Conservation (phyloP, 2,329 filamentous ascomycete genomes). For the Calycina herbarum region DNA sequence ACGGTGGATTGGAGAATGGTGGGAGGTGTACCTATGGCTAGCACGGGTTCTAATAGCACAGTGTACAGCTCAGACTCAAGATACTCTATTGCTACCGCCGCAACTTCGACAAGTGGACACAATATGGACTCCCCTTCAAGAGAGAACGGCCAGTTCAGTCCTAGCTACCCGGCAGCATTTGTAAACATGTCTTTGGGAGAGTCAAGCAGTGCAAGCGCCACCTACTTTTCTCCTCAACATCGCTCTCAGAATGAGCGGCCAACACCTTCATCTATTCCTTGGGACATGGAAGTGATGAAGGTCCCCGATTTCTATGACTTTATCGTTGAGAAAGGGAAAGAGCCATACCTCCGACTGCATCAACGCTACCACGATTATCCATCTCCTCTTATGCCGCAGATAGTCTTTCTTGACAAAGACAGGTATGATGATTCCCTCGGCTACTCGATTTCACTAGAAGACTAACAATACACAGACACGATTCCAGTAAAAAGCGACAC, state of each 20-base stretch:
- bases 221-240: neutral
- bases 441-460: neutral
- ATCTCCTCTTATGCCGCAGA: neutral
- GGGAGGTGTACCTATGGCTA: constrained; percentile 7
- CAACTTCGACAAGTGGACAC: neutral
- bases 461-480: neutral
- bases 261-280: constrained; percentile 13
- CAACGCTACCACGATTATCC: neutral
- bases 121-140: neutral
- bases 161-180: neutral
- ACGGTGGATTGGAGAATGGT: neutral
- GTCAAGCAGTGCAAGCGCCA: neutral
- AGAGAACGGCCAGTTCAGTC: neutral
- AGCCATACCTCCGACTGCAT: constrained; percentile 9
- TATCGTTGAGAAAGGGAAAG: constrained; percentile 7
- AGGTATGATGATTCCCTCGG: neutral
- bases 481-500: constrained; percentile 11
- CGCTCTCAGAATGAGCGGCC: neutral
- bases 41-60: constrained; percentile 4
- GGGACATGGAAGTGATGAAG: constrained; percentile 8
- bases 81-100: neutral
- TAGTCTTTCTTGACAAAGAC: constrained; percentile 13
- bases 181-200: neutral
- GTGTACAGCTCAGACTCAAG: neutral
- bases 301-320: constrained; percentile 11